Percentiles rank a stretch among this genome's conserved stretches.
Evolutionary conservation across 306 rosid species (phyloP).

Genomic region (Mimosa bimucronata): DNA sequence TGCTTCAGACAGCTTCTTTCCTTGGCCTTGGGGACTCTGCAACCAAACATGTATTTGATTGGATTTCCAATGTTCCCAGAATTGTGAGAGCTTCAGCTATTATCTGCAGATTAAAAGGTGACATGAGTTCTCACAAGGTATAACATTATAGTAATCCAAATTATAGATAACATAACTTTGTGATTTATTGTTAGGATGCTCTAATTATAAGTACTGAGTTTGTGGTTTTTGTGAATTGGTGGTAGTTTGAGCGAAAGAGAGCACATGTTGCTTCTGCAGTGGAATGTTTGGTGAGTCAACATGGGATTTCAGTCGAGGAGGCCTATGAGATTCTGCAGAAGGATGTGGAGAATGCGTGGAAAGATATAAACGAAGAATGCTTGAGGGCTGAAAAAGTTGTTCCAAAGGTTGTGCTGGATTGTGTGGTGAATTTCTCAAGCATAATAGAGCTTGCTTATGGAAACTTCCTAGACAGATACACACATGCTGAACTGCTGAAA

Average conservation of each 20-base stretch:
- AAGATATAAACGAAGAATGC: conserved; percentile 38
- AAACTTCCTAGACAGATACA: conserved; percentile 38
- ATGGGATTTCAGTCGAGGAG: background rate
- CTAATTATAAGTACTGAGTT: background rate
- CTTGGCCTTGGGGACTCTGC: background rate
- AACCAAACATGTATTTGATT: background rate
- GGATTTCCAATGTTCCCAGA: background rate
- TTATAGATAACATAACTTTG: background rate
- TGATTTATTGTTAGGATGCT: background rate
- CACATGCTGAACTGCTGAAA: conserved; percentile 26
- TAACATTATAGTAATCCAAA: background rate
- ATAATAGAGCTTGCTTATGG: conserved; percentile 40
- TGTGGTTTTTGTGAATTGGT: background rate
- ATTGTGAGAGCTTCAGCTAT: background rate
- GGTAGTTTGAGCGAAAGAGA: background rate
- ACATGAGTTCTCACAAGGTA: conserved; percentile 2
- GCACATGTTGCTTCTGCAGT: background rate
- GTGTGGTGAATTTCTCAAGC: conserved; percentile 47
- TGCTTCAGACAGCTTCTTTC: background rate
- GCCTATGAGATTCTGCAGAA: background rate
- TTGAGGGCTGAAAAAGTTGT: conserved; percentile 7
- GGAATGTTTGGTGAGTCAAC: background rate
- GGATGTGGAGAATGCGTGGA: conserved; percentile 38
- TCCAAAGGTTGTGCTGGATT: conserved; percentile 42
- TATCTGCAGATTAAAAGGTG: background rate